These are phyloP conservation scores for Echites panduratus DNA, from an alignment of 257 asterid species.

Conservation along the genomic window DNA sequence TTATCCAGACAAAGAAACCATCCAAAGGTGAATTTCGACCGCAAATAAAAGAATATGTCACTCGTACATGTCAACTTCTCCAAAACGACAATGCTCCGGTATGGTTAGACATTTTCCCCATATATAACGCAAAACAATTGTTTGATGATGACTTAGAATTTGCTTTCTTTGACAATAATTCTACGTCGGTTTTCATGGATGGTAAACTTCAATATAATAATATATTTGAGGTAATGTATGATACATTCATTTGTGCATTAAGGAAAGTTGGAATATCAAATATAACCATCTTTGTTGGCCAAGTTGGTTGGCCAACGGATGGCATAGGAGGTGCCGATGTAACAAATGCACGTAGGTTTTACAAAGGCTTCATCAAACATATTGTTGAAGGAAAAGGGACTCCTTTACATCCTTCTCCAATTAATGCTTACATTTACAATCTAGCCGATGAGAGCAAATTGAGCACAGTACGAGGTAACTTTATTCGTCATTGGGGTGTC, in stretches of 20 bases:
- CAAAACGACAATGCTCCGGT: constrained; percentile 44
- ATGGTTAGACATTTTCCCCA: constrained; percentile 62
- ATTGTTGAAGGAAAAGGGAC: constrained; percentile 50
- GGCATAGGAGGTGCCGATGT: constrained; percentile 35
- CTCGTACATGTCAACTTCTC: constrained; percentile 26
- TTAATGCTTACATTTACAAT: constrained; percentile 53
- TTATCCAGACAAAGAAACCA: constrained; percentile 24
- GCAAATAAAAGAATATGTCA: constrained; percentile 40
- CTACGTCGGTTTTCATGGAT: constrained; percentile 35
- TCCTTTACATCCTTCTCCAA: constrained; percentile 37
- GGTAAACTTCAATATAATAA: constrained; percentile 35
- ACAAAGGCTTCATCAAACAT: constrained; percentile 48
- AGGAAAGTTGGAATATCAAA: constrained; percentile 27
- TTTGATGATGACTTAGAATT: constrained; percentile 42
- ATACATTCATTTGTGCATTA: constrained; percentile 43
- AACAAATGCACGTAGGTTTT: constrained; percentile 40
- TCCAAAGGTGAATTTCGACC: constrained; percentile 51
- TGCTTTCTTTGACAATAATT: constrained; percentile 63
- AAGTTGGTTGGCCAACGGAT: constrained; percentile 85
- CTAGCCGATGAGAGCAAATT: constrained; percentile 54
- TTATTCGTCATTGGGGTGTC: constrained; percentile 75
- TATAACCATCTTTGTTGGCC: constrained; percentile 43
- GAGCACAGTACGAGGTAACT: constrained; percentile 19
- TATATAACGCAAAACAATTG: constrained; percentile 38
- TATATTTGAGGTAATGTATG: constrained; percentile 62